Evolutionary conservation across 148 eudicot genomes (phyloP).

Genomic region (Cornus florida): DNA sequence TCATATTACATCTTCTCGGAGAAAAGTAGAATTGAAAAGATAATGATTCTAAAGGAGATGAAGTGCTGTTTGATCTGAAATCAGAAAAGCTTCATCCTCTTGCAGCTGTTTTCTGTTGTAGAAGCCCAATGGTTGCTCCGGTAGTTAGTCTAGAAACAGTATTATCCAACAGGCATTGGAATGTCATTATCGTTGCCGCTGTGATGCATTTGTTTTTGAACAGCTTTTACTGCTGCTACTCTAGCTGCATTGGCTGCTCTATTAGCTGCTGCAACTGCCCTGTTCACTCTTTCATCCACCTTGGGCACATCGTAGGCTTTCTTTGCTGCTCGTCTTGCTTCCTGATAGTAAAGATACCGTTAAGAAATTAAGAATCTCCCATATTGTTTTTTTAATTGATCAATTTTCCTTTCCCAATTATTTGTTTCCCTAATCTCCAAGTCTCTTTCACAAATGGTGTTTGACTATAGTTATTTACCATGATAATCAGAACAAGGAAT

Average conservation of each 20-base stretch:
- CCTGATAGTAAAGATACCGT: conserved; percentile 39
- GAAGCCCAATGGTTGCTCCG: not conserved
- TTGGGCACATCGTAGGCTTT: conserved; percentile 83
- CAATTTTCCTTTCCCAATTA: too few relatives aligned
- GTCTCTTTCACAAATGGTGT: too few relatives aligned
- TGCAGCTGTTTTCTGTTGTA: not conserved
- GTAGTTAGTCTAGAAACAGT: not conserved
- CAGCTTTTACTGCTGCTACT: conserved; percentile 92
- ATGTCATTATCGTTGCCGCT: conserved; percentile 37
- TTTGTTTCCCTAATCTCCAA: too few relatives aligned
- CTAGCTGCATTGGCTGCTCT: conserved; percentile 90
- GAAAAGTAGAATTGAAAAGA: not conserved
- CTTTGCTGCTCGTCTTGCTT: conserved; percentile 84
- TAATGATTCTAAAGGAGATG: not conserved
- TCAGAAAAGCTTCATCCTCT: not conserved
- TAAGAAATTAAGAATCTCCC: not conserved
- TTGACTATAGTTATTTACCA: too few relatives aligned
- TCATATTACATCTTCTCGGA: not conserved
- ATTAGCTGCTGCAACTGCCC: conserved; percentile 81
- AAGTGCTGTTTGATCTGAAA: not conserved
- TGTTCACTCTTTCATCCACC: conserved; percentile 86
- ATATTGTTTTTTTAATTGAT: too few relatives aligned
- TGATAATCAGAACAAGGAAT: too few relatives aligned
- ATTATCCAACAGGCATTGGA: conserved; percentile 39
- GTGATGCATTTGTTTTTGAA: conserved; percentile 76